These are phyloP conservation scores for Nelumbo lutea DNA, from an alignment of 164 flowering plant genomes.

Conservation along the genomic window DNA sequence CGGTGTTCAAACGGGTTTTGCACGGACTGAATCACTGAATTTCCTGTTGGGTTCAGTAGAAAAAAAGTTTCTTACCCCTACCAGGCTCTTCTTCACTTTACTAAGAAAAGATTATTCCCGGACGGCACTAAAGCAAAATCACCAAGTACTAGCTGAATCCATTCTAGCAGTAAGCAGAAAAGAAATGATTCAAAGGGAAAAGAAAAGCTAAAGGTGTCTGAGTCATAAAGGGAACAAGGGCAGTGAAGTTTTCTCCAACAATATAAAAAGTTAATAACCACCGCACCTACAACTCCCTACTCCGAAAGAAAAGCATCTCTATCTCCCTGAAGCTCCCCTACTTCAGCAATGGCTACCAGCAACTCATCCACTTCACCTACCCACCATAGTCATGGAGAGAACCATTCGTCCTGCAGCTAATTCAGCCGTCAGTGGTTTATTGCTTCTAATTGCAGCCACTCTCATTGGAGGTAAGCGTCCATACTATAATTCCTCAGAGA, in stretches of 20 bases:
- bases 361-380: background rate
- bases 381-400: conserved; percentile 3
- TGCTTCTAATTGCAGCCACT: background rate
- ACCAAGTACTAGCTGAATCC: background rate
- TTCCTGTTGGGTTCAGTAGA: too few species aligned
- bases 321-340: background rate
- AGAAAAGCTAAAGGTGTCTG: background rate
- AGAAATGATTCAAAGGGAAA: conserved; percentile 10
- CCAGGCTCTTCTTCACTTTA: background rate
- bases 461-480: conserved; percentile 5
- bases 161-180: background rate
- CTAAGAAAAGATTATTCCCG: conserved; percentile 10
- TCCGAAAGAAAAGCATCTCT: conserved; percentile 22
- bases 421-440: background rate
- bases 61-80: background rate
- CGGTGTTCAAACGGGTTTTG: too few species aligned
- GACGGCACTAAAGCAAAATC: background rate
- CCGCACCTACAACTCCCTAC: conserved; percentile 7
- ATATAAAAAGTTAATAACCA: conserved; percentile 6
- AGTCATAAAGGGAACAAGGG: conserved; percentile 4
- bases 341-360: background rate
- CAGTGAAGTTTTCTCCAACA: conserved; percentile 7
- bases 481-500: background rate
- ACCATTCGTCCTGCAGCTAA: background rate
- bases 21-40: too few species aligned